Percentiles rank a stretch among this genome's conserved stretches.
Conservation (phyloP, 2,329 filamentous ascomycete genomes). For the Neonectria faginata region DNA sequence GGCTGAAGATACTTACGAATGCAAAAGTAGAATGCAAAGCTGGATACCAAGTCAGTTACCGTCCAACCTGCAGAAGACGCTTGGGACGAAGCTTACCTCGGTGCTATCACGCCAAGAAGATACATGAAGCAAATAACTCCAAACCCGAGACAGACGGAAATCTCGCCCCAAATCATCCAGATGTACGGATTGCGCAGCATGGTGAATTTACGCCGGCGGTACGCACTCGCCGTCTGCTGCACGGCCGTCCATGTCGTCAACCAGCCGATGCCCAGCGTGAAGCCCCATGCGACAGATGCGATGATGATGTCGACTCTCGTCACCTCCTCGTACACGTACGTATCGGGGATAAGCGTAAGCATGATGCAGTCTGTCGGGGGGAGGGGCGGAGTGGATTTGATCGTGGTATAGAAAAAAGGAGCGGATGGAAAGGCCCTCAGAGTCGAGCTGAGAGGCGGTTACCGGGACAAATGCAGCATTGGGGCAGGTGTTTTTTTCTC, state of each 20-base stretch:
- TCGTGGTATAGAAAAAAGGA: background rate
- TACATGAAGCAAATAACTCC: constrained; percentile 49
- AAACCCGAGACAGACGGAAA: constrained; percentile 54
- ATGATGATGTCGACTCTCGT: constrained; percentile 25
- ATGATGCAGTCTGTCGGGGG: background rate
- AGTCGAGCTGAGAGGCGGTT: background rate
- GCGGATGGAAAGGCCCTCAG: background rate
- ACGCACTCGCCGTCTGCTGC: constrained; percentile 50
- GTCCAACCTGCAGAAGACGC: background rate
- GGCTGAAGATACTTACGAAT: constrained; percentile 6
- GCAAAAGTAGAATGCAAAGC: constrained; percentile 24
- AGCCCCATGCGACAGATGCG: constrained; percentile 51
- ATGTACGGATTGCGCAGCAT: constrained; percentile 55
- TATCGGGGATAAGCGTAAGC: constrained; percentile 13
- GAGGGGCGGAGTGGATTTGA: background rate
- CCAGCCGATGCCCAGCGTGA: constrained; percentile 53
- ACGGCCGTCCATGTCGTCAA: constrained; percentile 51
- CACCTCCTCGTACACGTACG: constrained; percentile 22
- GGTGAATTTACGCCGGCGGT: constrained; percentile 45
- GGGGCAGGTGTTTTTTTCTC: background rate
- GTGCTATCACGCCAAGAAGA: constrained; percentile 30
- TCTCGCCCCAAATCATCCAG: constrained; percentile 60
- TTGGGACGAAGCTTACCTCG: constrained; percentile 14
- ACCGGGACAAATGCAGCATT: background rate
- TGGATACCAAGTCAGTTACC: background rate